Evolutionary conservation across 1,139 yeast species (phyloP), one percentile per base, ranked within the genome.

Genomic region (Yamadazyma triangularis): DNA sequence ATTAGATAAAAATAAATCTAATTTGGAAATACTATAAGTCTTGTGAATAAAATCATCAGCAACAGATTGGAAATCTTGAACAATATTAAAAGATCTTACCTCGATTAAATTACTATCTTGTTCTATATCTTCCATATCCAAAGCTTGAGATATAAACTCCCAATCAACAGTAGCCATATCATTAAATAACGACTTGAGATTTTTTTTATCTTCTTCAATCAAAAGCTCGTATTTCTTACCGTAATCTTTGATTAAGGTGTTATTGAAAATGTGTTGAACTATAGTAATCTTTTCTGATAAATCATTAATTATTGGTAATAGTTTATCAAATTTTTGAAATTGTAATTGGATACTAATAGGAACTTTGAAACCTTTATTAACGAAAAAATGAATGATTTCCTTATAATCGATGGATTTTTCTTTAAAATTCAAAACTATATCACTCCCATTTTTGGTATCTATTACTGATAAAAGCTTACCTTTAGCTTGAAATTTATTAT

Each of bases 301-400:
- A 10, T 71, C 65, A 1, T 69, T 60, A 0, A 86, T 80, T 38
- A 73, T 68, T 0, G 89, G 88, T 29, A 76, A 70, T 0, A 82
- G 50, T 20, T 67, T 60, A 32, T 65, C 27, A 60, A 73, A 36
- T 52, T 70, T 48, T 62, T 66, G 25, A 73, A 70, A 35, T 53
- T 68, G 39, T 54, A 60, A 25, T 21, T 47, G 31, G 4, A 55
- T 25, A 14, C 45, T 39, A 1, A 52, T 44, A 1, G 95, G 91
- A 0, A 86, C 56, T n/a, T 68, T 73, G 42, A 70, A 77, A 0
- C 77, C 79, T 37, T 79, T 54, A 42, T 67, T 61, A 4, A 62
- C 52, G 26, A 87, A 53, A 31, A 71, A 70, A 22, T 73, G 56
- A 0, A 77, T 70, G 42, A 81, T 84, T 30, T 74, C 69, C 48